These are phyloP conservation scores for Pyrrhoderma noxium DNA, from an alignment of 1,284 basidiomycete genomes.

Conservation along the genomic window DNA sequence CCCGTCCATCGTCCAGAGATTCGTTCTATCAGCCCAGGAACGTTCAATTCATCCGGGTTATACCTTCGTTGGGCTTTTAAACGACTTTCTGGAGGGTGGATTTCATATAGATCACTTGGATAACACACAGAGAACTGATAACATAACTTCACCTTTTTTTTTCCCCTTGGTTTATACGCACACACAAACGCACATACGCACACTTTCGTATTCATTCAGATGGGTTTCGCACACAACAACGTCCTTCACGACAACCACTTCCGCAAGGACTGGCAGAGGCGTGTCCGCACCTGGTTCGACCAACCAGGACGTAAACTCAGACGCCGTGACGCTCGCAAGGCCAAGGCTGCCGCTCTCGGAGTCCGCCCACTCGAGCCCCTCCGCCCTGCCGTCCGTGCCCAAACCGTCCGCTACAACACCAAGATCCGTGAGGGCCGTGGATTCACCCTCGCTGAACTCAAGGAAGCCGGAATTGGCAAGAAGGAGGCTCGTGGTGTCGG, in stretches of 20 bases:
- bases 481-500: constrained; percentile 93
- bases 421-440: constrained; percentile 96
- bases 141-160: too few relatives aligned
- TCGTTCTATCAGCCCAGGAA: too few relatives aligned
- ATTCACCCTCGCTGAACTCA: constrained; percentile 93
- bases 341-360: constrained; percentile 88
- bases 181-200: too few relatives aligned
- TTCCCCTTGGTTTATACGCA: too few relatives aligned
- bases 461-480: constrained; percentile 91
- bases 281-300: constrained; percentile 97
- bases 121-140: too few relatives aligned
- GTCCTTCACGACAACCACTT: constrained; percentile 94
- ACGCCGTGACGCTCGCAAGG: constrained; percentile 87
- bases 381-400: constrained; percentile 94
- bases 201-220: constrained; percentile 27
- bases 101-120: too few relatives aligned
- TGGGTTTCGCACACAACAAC: constrained; percentile 82
- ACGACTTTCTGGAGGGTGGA: too few relatives aligned
- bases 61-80: too few relatives aligned
- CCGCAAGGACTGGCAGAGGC: constrained; percentile 97
- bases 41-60: too few relatives aligned
- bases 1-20: too few relatives aligned
- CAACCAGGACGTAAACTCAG: constrained; percentile 98
- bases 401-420: constrained; percentile 98
- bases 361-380: constrained; percentile 89